Conservation (phyloP, 140 eudicot genomes). For the Erigeron philadelphicus region DNA sequence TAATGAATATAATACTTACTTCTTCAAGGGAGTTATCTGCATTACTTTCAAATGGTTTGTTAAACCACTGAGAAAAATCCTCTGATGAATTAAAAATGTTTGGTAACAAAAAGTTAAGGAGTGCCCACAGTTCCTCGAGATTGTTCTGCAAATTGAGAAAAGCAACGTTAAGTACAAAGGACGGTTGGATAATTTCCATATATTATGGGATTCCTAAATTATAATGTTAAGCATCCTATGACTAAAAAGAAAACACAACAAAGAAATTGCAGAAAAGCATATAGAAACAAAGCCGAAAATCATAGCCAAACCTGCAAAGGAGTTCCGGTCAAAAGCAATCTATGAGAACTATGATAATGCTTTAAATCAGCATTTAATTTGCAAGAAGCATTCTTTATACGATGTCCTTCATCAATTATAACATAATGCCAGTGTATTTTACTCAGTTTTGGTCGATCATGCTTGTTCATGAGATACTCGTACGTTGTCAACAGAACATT, state of each 20-base stretch:
- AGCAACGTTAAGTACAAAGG: constrained; percentile 10
- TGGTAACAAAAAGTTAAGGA: constrained; percentile 93
- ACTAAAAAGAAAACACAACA: constrained; percentile 10
- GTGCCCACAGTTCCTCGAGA: constrained; percentile 98
- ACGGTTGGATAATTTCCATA: not conserved
- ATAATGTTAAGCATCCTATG: constrained; percentile 7
- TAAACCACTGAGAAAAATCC: constrained; percentile 98
- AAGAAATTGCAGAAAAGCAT: not conserved
- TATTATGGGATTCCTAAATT: not conserved
- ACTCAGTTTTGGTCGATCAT: constrained; percentile 94
- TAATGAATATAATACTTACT: constrained; percentile 39
- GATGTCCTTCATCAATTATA: constrained; percentile 98
- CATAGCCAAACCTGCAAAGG: constrained; percentile 69
- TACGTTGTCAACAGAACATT: constrained; percentile 95
- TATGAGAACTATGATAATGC: constrained; percentile 86
- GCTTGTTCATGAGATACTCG: constrained; percentile 98
- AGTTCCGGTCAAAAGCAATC: constrained; percentile 93
- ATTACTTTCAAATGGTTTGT: constrained; percentile 88
- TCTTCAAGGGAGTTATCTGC: constrained; percentile 87
- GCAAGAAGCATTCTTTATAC: constrained; percentile 99
- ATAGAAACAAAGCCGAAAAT: not conserved
- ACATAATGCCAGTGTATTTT: constrained; percentile 91
- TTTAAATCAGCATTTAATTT: constrained; percentile 96
- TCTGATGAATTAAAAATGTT: constrained; percentile 91
- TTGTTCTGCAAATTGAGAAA: constrained; percentile 58